Conservation (phyloP, 139 green algal genomes). For the Microglena sp. region DNA sequence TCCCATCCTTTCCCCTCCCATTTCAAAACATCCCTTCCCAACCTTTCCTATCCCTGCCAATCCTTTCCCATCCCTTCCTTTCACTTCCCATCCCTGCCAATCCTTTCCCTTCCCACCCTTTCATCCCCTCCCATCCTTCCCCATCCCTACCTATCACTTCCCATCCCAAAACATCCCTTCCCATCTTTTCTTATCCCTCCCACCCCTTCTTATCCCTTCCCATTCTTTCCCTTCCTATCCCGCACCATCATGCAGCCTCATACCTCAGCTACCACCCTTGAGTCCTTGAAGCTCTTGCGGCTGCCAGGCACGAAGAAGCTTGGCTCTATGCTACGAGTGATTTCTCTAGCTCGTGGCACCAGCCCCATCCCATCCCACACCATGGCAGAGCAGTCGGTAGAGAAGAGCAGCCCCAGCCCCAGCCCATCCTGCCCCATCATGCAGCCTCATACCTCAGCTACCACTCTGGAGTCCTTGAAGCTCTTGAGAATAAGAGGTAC, state of each 20-base stretch:
- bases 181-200: neutral
- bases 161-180: conserved; percentile 24
- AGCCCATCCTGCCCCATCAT: too few relatives aligned
- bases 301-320: conserved; percentile 44
- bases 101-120: too few relatives aligned
- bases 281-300: conserved; percentile 37
- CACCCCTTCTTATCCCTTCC: too few relatives aligned
- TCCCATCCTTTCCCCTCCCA: conserved; percentile 77
- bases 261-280: conserved; percentile 20
- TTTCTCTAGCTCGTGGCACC: conserved; percentile 31
- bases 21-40: too few relatives aligned
- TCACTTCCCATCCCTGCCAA: too few relatives aligned
- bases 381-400: conserved; percentile 34
- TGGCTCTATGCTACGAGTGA: conserved; percentile 35
- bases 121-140: too few relatives aligned
- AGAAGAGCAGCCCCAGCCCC: conserved; percentile 33
- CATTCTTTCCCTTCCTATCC: too few relatives aligned
- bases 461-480: conserved; percentile 33
- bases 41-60: too few relatives aligned
- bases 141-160: conserved; percentile 82
- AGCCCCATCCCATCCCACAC: conserved; percentile 28
- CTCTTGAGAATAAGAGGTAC: conserved; percentile 39
- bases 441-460: conserved; percentile 22
- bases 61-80: too few relatives aligned
- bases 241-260: too few relatives aligned